Evolutionary conservation across 805 yeast genomes (phyloP).

Genomic region (Kuraishia cidri): DNA sequence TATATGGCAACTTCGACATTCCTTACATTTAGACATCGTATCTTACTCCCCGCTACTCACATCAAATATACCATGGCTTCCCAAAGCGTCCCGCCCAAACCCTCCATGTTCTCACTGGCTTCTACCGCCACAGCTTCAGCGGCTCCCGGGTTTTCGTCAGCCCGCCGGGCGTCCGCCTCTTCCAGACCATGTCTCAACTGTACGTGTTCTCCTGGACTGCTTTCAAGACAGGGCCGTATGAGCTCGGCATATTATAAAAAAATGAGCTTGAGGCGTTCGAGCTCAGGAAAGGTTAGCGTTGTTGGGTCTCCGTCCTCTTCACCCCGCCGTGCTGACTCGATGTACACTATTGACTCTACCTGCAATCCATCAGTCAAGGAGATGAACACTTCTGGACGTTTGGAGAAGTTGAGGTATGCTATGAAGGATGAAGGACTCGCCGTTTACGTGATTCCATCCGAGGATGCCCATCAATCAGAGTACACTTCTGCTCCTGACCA

Average conservation of each 20-base stretch:
- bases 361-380: slow-evolving; percentile 21
- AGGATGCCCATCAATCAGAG: slow-evolving; percentile 92
- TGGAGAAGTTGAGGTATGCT: slow-evolving; percentile 47
- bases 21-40: too few relatives aligned
- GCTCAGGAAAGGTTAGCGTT: slow-evolving; percentile 19
- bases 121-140: slow-evolving; percentile 16
- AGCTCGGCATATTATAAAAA: slow-evolving; percentile 32
- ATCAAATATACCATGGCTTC: too few relatives aligned
- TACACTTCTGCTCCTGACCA: slow-evolving; percentile 78
- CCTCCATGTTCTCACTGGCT: slow-evolving; percentile 31
- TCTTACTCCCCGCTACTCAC: too few relatives aligned
- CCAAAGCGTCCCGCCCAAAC: slow-evolving; percentile 22
- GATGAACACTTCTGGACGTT: slow-evolving; percentile 49
- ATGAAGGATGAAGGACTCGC: slow-evolving; percentile 56
- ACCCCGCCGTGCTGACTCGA: slow-evolving; percentile 6
- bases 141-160: slow-evolving; percentile 2
- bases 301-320: slow-evolving; percentile 20
- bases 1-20: too few relatives aligned
- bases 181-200: slow-evolving; percentile 59
- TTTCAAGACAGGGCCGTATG: slow-evolving; percentile 58
- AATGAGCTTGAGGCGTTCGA: slow-evolving; percentile 16
- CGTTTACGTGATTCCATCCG: slow-evolving; percentile 58
- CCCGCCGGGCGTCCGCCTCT: slow-evolving; percentile 7
- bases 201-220: slow-evolving; percentile 77
- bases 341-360: slow-evolving; percentile 7